Evolutionary conservation across 345 rosid genomes (phyloP).

Genomic region (Pistacia integerrima): DNA sequence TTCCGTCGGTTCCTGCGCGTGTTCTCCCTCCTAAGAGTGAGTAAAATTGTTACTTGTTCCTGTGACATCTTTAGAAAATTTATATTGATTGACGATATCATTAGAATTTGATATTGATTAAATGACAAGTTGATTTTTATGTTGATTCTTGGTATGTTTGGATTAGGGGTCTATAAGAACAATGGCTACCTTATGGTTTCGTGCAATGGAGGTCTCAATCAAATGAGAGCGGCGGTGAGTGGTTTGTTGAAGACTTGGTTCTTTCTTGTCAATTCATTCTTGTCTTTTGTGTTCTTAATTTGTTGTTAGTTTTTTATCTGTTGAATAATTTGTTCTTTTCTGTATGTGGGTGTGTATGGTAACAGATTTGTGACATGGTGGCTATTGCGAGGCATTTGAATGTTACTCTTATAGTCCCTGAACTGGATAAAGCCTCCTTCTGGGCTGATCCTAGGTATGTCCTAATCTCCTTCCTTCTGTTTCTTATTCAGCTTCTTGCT

Average conservation of each 20-base stretch:
- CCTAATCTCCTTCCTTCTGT: neutral
- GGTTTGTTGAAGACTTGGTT: conserved; percentile 2
- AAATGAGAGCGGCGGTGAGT: conserved; percentile 90
- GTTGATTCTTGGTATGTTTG: conserved; percentile 15
- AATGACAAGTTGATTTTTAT: neutral
- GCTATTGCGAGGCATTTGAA: conserved; percentile 80
- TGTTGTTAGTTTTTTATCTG: neutral
- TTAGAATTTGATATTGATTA: no score
- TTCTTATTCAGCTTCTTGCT: conserved; percentile 1
- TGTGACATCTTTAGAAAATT: no score
- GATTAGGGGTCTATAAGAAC: conserved; percentile 84
- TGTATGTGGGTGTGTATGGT: neutral
- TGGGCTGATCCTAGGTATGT: conserved; percentile 91
- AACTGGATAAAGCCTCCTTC: conserved; percentile 81
- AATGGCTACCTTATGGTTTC: conserved; percentile 96
- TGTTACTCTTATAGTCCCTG: conserved; percentile 89
- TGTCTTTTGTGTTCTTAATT: neutral
- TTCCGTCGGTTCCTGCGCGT: conserved; percentile 44
- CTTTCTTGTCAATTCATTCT: neutral
- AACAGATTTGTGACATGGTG: conserved; percentile 90
- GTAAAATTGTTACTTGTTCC: conserved; percentile 10
- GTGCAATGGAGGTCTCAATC: conserved; percentile 93
- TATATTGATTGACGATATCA: no score
- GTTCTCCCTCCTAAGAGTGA: conserved; percentile 82
- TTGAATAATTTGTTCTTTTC: conserved; percentile 10